A percentile compares a stretch with the other conserved stretches of the same genome.
phyloP scores from a whole-genome alignment of 331 rosid species.

The Malus hybrid region DNA sequence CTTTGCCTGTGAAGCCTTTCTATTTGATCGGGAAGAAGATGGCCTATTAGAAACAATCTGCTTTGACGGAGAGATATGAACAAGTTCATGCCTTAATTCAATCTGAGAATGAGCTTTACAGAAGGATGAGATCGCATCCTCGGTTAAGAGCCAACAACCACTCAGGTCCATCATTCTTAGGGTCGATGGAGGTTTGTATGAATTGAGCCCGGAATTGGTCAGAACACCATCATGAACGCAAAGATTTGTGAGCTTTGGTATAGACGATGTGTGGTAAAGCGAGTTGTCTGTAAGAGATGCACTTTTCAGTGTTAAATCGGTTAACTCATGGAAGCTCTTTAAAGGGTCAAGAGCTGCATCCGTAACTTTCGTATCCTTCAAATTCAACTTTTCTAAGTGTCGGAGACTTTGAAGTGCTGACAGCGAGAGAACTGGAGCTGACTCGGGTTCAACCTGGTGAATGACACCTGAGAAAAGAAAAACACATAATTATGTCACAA shows the following conservation, averaged over 20 bases:
- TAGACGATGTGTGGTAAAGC: slow-evolving; percentile 47
- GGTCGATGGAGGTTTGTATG: slow-evolving; percentile 46
- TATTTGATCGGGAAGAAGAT: slow-evolving; percentile 31
- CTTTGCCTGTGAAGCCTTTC: slow-evolving; percentile 26
- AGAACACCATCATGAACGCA: slow-evolving; percentile 58
- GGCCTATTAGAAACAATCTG: slow-evolving; percentile 22
- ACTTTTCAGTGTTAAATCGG: slow-evolving; percentile 46
- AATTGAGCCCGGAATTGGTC: slow-evolving; percentile 56
- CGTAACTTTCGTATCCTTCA: slow-evolving; percentile 52
- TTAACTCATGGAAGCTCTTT: slow-evolving; percentile 49
- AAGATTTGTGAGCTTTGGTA: slow-evolving; percentile 57
- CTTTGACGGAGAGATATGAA: slow-evolving; percentile 22
- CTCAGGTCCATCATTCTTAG: slow-evolving; percentile 56
- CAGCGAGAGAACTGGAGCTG: slow-evolving; percentile 31
- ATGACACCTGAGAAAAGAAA: slow-evolving; percentile 49
- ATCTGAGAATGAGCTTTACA: slow-evolving; percentile 55
- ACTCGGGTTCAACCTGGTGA: slow-evolving; percentile 22
- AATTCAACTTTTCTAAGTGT: slow-evolving; percentile 55
- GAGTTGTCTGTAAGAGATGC: slow-evolving; percentile 56
- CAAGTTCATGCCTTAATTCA: slow-evolving; percentile 63
- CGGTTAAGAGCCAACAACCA: slow-evolving; percentile 88
- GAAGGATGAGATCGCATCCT: slow-evolving; percentile 42
- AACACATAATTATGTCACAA: neutral
- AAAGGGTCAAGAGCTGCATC: slow-evolving; percentile 57
- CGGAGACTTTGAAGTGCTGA: slow-evolving; percentile 47